Evolutionary conservation across 2,329 filamentous ascomycete genomes (phyloP), one percentile per base, ranked within the genome.

Genomic region (Ceratocystis variospora): DNA sequence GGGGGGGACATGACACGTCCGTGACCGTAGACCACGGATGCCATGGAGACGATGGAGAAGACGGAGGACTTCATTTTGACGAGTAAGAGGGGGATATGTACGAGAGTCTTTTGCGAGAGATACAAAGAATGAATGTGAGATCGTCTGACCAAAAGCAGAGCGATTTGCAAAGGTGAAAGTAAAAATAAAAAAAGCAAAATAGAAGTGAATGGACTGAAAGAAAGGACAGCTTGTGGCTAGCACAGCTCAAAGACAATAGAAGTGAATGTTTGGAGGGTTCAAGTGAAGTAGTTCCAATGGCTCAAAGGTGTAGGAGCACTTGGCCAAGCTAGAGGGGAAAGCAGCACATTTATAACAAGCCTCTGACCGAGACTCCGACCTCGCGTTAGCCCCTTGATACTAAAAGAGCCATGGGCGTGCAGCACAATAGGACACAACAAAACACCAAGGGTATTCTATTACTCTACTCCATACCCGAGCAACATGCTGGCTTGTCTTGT

Each of bases 1-100:
- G 73, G 59, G 3, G 79, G 79, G 3, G 71, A 74, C 50, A 72
- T 73, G 73, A 80, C 73, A 70, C 76, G 76, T 67, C 79, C 78
- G 70, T 81, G 79, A 33, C 75, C 76, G 31, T 74, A 74, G 62
- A 75, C 77, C 64, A 68, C 15, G 45, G 68, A 50, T 19, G 61
- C 68, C 57, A 69, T 55, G 46, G 65, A 25, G 50, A 67, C 37
- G 62, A 68, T 19, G n/a, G 62, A 55, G 53, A 59, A 10, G 65
- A 68, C 37, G 3, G 62, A 63, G 41, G 66, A 59, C 59, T 65
- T 33, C 67, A 68, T 68, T 67, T 67, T 68, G 66, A 50, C 37
- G 10, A 17, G 50, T 50, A 17, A 12, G 37, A 6, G 22, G 19
- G 19, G 8, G 37, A 15, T 41, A 15, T 41, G 37, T 12, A 41